phyloP scores from a whole-genome alignment of 495 filamentous ascomycete species.

The Daldinia decipiens region DNA sequence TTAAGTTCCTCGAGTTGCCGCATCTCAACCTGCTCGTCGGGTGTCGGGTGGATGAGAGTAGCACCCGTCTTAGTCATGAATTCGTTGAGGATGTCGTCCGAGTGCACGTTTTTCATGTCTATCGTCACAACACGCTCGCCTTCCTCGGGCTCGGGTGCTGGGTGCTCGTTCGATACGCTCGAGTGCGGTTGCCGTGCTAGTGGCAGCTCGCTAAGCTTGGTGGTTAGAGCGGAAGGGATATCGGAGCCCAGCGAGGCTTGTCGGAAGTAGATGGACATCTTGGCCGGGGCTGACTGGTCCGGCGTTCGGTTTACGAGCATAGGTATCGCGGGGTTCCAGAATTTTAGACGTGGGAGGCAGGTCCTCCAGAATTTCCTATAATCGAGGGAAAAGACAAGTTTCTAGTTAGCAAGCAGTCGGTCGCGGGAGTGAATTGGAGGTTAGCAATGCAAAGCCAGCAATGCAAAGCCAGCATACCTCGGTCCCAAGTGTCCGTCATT shows the following conservation, averaged over 20 bases:
- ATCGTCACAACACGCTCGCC: slow-evolving; percentile 62
- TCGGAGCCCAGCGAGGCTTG: slow-evolving; percentile 45
- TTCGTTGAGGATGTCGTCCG: slow-evolving; percentile 71
- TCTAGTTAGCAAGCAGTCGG: neutral
- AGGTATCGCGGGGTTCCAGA: slow-evolving; percentile 84
- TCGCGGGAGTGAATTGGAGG: neutral
- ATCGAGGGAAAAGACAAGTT: slow-evolving; percentile 16
- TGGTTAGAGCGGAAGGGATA: slow-evolving; percentile 37
- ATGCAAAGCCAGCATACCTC: slow-evolving; percentile 61
- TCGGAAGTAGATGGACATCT: slow-evolving; percentile 78
- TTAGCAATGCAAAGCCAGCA: slow-evolving; percentile 28
- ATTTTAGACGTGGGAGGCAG: slow-evolving; percentile 87
- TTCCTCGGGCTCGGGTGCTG: slow-evolving; percentile 55
- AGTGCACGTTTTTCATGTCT: slow-evolving; percentile 70
- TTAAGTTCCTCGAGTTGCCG: slow-evolving; percentile 67
- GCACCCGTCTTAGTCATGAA: slow-evolving; percentile 77
- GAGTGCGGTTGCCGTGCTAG: slow-evolving; percentile 51
- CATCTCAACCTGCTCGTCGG: slow-evolving; percentile 69
- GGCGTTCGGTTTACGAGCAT: slow-evolving; percentile 80
- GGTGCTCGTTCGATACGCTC: slow-evolving; percentile 47
- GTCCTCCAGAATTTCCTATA: slow-evolving; percentile 85
- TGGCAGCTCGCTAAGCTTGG: slow-evolving; percentile 39
- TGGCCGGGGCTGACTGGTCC: slow-evolving; percentile 68
- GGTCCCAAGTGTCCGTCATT: slow-evolving; percentile 81
- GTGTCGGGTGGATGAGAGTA: slow-evolving; percentile 64